Conservation (phyloP, 225 moss, liverwort and hornwort genomes). For the Anthoceros angustus region DNA sequence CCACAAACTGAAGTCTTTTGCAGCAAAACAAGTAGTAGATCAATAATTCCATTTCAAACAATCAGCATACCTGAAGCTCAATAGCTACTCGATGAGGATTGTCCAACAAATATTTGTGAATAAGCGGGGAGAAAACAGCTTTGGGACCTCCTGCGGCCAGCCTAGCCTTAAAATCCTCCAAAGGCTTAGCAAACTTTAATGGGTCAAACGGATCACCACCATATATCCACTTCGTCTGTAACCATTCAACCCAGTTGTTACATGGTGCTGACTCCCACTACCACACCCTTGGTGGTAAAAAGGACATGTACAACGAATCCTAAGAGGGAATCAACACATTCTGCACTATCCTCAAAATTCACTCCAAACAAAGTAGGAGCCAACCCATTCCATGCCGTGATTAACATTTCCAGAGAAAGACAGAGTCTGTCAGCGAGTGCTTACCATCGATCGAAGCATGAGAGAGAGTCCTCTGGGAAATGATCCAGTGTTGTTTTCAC, state of each 20-base stretch:
- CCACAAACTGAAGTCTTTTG: background rate
- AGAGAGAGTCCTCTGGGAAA: conserved; percentile 90
- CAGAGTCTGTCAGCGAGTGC: no score
- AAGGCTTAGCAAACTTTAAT: conserved; percentile 84
- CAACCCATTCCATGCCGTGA: background rate
- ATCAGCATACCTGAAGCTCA: conserved; percentile 55
- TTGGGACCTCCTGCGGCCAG: conserved; percentile 68
- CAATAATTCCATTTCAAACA: no score
- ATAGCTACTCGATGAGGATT: conserved; percentile 86
- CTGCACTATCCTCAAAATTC: background rate
- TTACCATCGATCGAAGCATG: conserved; percentile 95
- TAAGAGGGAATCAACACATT: background rate
- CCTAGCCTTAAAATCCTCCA: conserved; percentile 76
- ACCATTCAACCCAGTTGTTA: background rate
- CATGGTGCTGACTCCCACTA: background rate
- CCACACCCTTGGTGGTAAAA: background rate
- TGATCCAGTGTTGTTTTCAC: conserved; percentile 95
- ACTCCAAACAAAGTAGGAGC: background rate
- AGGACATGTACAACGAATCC: background rate
- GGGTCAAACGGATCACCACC: conserved; percentile 98
- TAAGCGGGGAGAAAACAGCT: conserved; percentile 91
- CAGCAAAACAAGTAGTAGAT: no score
- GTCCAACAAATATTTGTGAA: conserved; percentile 66
- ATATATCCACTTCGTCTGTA: conserved; percentile 89
- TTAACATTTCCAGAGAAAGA: background rate